A percentile compares a stretch with the other conserved stretches of the same genome.
Conservation (phyloP, 768 basidiomycete species). For the Mycena vitilis region DNA sequence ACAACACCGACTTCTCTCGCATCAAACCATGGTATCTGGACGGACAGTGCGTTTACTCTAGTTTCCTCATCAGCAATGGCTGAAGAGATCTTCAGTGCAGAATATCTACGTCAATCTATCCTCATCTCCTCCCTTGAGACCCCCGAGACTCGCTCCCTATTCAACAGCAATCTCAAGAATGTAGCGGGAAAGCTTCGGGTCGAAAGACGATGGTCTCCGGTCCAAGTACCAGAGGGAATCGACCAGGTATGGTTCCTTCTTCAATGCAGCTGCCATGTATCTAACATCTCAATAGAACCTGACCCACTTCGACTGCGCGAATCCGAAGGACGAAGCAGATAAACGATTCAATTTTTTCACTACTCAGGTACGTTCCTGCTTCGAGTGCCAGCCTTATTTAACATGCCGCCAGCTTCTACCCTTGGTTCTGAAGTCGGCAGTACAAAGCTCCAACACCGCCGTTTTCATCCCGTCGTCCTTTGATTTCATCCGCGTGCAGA, state of each 20-base stretch:
- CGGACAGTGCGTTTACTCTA: slow-evolving; percentile 73
- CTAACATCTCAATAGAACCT: slow-evolving; percentile 63
- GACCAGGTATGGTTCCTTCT: slow-evolving; percentile 68
- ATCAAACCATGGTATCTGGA: slow-evolving; percentile 99
- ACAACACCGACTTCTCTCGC: slow-evolving; percentile 94
- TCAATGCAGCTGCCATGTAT: not conserved
- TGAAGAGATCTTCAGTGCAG: slow-evolving; percentile 62
- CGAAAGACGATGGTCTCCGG: slow-evolving; percentile 75
- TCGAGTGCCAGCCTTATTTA: not conserved
- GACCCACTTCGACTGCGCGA: slow-evolving; percentile 76
- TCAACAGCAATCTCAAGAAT: slow-evolving; percentile 81
- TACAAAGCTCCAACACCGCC: slow-evolving; percentile 89
- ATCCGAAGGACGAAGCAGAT: slow-evolving; percentile 83
- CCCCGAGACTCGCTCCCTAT: slow-evolving; percentile 86
- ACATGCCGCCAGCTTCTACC: slow-evolving; percentile 77
- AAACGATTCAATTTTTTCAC: slow-evolving; percentile 90
- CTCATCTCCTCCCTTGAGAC: slow-evolving; percentile 90
- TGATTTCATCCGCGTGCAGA: slow-evolving; percentile 93
- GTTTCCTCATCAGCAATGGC: not conserved
- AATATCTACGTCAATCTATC: slow-evolving; percentile 90
- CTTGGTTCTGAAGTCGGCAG: slow-evolving; percentile 87
- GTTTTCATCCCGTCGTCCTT: slow-evolving; percentile 96
- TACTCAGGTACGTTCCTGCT: slow-evolving; percentile 67
- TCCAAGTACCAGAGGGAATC: slow-evolving; percentile 86
- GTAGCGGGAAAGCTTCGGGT: slow-evolving; percentile 85